Conservation (phyloP, 257 asterid species). For the Capsicum chinense region DNA sequence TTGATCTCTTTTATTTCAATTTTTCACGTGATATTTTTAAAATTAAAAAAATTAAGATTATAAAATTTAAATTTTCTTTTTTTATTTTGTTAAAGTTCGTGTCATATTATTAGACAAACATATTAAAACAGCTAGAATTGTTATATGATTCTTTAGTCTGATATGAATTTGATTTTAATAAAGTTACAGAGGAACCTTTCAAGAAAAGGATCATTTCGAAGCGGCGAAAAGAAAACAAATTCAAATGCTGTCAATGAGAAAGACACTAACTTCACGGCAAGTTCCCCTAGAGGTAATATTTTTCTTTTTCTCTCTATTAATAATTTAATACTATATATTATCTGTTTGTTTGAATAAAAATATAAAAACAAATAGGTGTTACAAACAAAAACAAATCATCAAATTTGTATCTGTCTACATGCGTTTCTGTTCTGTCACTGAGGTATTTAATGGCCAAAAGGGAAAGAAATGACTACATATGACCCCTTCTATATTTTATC, state of each 20-base stretch:
- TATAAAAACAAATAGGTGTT: not conserved
- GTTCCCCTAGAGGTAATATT: conserved; percentile 56
- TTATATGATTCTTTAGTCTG: not conserved
- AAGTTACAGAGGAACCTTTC: conserved; percentile 84
- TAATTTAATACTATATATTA: not conserved
- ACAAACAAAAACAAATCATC: not conserved
- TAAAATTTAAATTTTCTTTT: too few relatives aligned
- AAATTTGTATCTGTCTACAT: not conserved
- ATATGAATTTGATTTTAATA: conserved; percentile 23
- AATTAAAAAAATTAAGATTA: too few relatives aligned
- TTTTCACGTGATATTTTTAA: too few relatives aligned
- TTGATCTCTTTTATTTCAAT: too few relatives aligned
- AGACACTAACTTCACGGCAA: conserved; percentile 40
- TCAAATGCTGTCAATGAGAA: conserved; percentile 41
- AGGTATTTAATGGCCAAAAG: not conserved
- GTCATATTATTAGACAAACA: too few relatives aligned
- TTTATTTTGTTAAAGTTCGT: too few relatives aligned
- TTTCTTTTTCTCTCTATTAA: not conserved
- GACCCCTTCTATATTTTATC: not conserved
- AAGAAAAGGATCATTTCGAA: conserved; percentile 65
- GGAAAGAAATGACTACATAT: not conserved
- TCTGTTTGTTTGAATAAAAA: not conserved
- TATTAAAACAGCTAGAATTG: too few relatives aligned
- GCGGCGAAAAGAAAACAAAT: conserved; percentile 51
- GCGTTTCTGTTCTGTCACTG: not conserved